phyloP scores from a whole-genome alignment of 495 filamentous ascomycete genomes.

The Podospora fimiseda region DNA sequence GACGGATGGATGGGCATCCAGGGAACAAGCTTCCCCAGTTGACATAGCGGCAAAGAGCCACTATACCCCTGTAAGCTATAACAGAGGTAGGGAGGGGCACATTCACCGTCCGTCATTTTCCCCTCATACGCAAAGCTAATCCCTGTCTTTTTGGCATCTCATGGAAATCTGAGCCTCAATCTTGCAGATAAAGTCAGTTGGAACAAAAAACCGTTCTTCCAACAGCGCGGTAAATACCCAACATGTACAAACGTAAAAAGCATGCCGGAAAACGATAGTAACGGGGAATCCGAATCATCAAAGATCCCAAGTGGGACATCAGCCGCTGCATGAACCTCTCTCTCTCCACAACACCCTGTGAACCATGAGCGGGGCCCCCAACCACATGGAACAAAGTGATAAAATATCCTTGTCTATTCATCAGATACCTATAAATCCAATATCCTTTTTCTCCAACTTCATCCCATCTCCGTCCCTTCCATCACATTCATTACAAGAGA shows the following conservation, averaged over 20 bases:
- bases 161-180: neutral
- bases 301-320: too few species aligned
- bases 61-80: neutral
- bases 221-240: too few species aligned
- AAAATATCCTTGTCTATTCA: too few species aligned
- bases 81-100: neutral
- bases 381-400: too few species aligned
- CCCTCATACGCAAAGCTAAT: neutral
- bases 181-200: neutral
- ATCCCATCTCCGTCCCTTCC: neutral
- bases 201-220: neutral
- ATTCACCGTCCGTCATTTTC: neutral
- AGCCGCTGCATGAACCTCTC: too few species aligned
- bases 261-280: too few species aligned
- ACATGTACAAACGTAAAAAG: too few species aligned
- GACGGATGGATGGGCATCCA: neutral
- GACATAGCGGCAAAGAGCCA: neutral
- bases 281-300: too few species aligned
- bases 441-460: too few species aligned
- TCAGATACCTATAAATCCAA: too few species aligned
- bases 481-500: neutral
- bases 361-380: too few species aligned
- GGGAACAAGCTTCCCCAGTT: neutral
- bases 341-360: too few species aligned
- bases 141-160: neutral